Percentiles rank a stretch among this genome's conserved stretches.
Evolutionary conservation across 352 stramenopile species (phyloP).

Genomic region (Peronospora farinosa): DNA sequence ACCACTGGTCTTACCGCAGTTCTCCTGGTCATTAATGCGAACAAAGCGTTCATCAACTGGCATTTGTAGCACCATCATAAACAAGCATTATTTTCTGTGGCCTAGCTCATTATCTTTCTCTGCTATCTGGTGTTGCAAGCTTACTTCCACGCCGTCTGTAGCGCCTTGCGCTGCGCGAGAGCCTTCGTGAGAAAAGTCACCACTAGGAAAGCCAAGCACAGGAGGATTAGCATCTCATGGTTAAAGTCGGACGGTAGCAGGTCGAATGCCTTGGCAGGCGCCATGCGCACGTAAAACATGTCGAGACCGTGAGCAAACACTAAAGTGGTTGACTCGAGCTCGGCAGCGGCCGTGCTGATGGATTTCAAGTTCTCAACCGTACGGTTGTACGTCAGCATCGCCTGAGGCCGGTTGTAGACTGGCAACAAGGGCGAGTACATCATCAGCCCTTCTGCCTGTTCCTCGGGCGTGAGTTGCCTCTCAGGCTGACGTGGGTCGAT

Average conservation of each 20-base stretch:
- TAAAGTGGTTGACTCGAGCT: slow-evolving; percentile 94
- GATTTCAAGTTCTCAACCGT: slow-evolving; percentile 74
- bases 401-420: slow-evolving; percentile 75
- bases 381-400: slow-evolving; percentile 89
- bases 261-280: slow-evolving; percentile 93
- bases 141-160: slow-evolving; percentile 82
- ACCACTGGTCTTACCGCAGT: slow-evolving; percentile 65
- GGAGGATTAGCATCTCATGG: slow-evolving; percentile 87
- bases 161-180: slow-evolving; percentile 63
- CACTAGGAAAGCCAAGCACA: slow-evolving; percentile 85
- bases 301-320: slow-evolving; percentile 91
- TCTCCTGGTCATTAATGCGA: slow-evolving; percentile 31
- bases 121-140: slow-evolving; percentile 4
- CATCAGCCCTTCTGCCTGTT: slow-evolving; percentile 75
- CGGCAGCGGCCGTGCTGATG: slow-evolving; percentile 64
- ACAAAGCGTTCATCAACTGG: slow-evolving; percentile 6
- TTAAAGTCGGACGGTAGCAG: slow-evolving; percentile 95
- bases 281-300: slow-evolving; percentile 91
- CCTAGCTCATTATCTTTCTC: slow-evolving; percentile 8
- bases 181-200: slow-evolving; percentile 61
- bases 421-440: slow-evolving; percentile 89
- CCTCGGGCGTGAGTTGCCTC: slow-evolving; percentile 80
- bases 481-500: slow-evolving; percentile 93
- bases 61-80: slow-evolving; percentile 6
- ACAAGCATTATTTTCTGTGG: slow-evolving; percentile 13